Evolutionary conservation across 78 protist species (phyloP).

Genomic region (Monosiga brevicollis): DNA sequence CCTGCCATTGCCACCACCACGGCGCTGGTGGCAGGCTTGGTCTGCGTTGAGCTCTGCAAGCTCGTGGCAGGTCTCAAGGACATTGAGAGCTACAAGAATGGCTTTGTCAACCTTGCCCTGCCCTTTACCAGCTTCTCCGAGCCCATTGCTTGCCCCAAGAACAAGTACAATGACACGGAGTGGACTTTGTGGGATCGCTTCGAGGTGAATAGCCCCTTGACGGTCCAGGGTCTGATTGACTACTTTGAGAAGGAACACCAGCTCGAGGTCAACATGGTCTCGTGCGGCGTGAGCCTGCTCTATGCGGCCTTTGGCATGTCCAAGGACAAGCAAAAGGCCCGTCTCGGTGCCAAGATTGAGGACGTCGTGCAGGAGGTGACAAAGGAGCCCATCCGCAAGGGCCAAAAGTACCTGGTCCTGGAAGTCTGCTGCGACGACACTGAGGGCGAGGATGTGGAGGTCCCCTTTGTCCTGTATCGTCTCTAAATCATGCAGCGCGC

Average conservation of each 20-base stretch:
- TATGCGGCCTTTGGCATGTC: constrained; percentile 28
- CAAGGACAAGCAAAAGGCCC: constrained; percentile 15
- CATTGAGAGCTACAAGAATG: constrained; percentile 72
- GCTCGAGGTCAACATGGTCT: constrained; percentile 57
- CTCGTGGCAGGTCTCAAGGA: constrained; percentile 22
- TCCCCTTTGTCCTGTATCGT: constrained; percentile 33
- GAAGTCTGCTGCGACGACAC: constrained; percentile 25
- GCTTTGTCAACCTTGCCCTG: constrained; percentile 92
- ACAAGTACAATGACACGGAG: constrained; percentile 35
- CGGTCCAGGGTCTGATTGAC: constrained; percentile 43
- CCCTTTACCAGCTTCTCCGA: constrained; percentile 83
- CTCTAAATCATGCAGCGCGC: too few relatives aligned
- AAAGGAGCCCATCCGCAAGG: constrained; percentile 19
- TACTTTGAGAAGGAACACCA: constrained; percentile 31
- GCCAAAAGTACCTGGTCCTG: constrained; percentile 4
- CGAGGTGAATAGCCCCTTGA: constrained; percentile 58
- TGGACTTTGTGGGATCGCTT: constrained; percentile 81
- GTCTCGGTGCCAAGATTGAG: not conserved
- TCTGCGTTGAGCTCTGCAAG: constrained; percentile 83
- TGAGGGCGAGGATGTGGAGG: constrained; percentile 27
- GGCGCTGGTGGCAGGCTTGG: constrained; percentile 92
- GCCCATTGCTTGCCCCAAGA: constrained; percentile 81
- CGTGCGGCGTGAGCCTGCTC: constrained; percentile 54
- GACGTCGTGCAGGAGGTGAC: constrained; percentile 11
- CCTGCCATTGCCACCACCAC: constrained; percentile 99